phyloP scores from a whole-genome alignment of 345 rosid genomes.

The Populus tremula region DNA sequence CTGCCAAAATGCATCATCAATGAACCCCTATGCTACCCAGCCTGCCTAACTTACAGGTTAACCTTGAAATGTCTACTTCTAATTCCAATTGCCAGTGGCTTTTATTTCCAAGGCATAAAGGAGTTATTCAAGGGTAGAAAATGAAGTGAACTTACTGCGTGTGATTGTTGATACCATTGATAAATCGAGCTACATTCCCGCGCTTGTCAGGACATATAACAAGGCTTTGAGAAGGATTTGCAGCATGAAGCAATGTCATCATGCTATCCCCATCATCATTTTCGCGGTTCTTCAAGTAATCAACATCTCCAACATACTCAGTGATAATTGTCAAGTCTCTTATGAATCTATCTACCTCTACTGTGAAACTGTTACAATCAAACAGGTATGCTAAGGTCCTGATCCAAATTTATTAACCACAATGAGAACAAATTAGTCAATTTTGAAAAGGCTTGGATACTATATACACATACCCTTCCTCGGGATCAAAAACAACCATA shows the following conservation, averaged over 20 bases:
- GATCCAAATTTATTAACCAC: not conserved
- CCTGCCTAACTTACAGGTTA: not conserved
- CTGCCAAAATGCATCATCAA: not conserved
- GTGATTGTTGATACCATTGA: conserved; percentile 33
- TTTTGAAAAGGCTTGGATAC: not conserved
- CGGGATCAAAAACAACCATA: conserved; percentile 30
- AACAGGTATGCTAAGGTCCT: not conserved
- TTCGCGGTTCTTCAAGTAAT: conserved; percentile 21
- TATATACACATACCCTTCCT: conserved; percentile 24
- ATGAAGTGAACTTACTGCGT: conserved; percentile 14
- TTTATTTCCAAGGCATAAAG: not conserved
- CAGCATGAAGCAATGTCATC: conserved; percentile 32
- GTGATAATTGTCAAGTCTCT: conserved; percentile 20
- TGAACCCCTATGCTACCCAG: not conserved
- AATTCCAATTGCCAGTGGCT: not conserved
- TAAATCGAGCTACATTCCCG: conserved; percentile 32
- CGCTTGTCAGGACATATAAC: conserved; percentile 28
- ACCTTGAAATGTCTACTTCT: not conserved
- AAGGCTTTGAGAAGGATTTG: conserved; percentile 23
- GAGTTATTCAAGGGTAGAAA: not conserved
- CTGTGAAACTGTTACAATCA: conserved; percentile 25
- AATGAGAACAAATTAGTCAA: not conserved
- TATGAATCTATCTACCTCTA: conserved; percentile 26
- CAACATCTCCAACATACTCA: conserved; percentile 14
- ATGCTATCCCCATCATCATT: conserved; percentile 31